A percentile compares a stretch with the other conserved stretches of the same genome.
Conservation (phyloP, 495 filamentous ascomycete genomes). For the Lasiosphaeria miniovina region DNA sequence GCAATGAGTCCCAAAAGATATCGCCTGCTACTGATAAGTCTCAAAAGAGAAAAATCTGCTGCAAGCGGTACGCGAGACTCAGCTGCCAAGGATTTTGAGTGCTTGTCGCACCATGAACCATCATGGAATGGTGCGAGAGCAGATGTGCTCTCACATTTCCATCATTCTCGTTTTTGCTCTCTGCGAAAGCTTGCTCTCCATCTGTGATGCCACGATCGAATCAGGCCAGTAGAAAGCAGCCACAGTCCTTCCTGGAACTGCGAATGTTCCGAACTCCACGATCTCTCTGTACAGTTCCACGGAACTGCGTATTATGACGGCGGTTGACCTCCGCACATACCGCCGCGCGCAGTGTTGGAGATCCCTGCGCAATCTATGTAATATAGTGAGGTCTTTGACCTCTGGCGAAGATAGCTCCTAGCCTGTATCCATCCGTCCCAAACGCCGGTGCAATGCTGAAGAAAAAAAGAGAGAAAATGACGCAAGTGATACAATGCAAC, state of each 20-base stretch:
- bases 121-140: not conserved
- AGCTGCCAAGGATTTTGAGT: not conserved
- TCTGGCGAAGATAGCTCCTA: slow-evolving; percentile 12
- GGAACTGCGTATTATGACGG: slow-evolving; percentile 41
- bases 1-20: slow-evolving; percentile 7
- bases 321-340: slow-evolving; percentile 56
- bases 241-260: slow-evolving; percentile 12
- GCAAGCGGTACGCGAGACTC: not conserved
- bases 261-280: not conserved
- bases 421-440: slow-evolving; percentile 32
- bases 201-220: not conserved
- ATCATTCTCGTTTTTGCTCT: not conserved
- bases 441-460: slow-evolving; percentile 58
- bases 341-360: slow-evolving; percentile 16
- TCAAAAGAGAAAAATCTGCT: not conserved
- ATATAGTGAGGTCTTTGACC: slow-evolving; percentile 7
- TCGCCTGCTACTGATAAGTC: not conserved
- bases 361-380: slow-evolving; percentile 20
- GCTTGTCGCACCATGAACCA: not conserved
- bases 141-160: not conserved
- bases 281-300: not conserved
- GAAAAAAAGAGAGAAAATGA: slow-evolving; percentile 19
- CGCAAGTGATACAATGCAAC: slow-evolving; percentile 36
- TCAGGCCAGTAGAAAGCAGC: slow-evolving; percentile 11
- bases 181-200: slow-evolving; percentile 12